phyloP scores from a whole-genome alignment of 129 eudicot genomes.

The Rutidosis leptorrhynchoides region DNA sequence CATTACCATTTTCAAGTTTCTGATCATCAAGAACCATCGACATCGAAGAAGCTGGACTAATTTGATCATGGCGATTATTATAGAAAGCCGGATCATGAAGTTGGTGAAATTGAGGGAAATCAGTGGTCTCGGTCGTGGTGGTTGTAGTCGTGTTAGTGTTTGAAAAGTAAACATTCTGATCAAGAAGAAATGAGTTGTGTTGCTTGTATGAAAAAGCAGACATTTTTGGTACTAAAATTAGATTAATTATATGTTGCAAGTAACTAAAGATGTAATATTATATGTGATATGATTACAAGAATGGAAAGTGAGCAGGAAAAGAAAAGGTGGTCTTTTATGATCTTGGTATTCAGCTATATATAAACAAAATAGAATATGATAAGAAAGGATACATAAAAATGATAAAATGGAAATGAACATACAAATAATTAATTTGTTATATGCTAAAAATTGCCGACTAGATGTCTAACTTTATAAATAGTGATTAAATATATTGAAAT shows the following conservation, averaged over 20 bases:
- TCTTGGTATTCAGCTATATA: constrained; percentile 28
- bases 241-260: neutral
- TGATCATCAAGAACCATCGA: constrained; percentile 51
- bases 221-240: constrained; percentile 31
- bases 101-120: constrained; percentile 39
- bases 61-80: constrained; percentile 23
- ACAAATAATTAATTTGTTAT: constrained; percentile 13
- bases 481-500: neutral
- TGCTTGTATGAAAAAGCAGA: constrained; percentile 42
- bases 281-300: constrained; percentile 32
- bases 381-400: constrained; percentile 26
- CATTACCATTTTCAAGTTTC: constrained; percentile 36
- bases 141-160: constrained; percentile 20
- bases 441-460: constrained; percentile 15
- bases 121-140: neutral
- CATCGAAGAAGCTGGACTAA: constrained; percentile 41
- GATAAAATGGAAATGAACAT: too few relatives aligned
- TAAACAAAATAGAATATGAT: too few relatives aligned
- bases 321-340: constrained; percentile 26
- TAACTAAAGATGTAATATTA: constrained; percentile 19
- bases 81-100: constrained; percentile 19
- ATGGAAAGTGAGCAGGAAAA: constrained; percentile 12
- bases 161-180: constrained; percentile 36
- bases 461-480: neutral
- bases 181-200: constrained; percentile 31